Evolutionary conservation across 352 stramenopile genomes (phyloP), one percentile per base, ranked within the genome.

Genomic region (Chrysophaeum taylorii): DNA sequence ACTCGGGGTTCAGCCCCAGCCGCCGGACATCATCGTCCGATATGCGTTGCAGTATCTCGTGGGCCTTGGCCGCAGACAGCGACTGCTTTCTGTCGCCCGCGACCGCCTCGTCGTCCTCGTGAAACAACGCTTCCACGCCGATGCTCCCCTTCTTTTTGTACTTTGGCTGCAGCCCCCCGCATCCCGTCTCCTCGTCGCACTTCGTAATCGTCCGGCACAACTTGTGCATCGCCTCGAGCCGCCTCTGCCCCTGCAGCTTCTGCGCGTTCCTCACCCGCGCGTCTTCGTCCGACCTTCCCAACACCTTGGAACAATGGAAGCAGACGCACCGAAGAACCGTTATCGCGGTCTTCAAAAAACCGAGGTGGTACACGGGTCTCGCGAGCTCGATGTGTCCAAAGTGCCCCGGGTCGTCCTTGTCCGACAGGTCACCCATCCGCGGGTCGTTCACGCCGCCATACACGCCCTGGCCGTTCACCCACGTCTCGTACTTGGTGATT

Each of bases 321-420:
- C 95, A 99, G 35, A 99, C 92, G 77, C 81, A 89, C 16, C 82
- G 73, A 25, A 88, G 70, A 48, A 93, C 88, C 82, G 96, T 96
- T 25, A 96, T 78, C 38, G 94, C 90, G 39, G 95, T 84, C 75
- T 98, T 94, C 70, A 98, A 89, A 75, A 98, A 98, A 14, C 94
- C 94, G 74, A 97, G 83, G 80, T 98, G 94, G 79, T 96, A 99
- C 77, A 98, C 95, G 48, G 94, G 92, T 16, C 88, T 76, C 52
- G 93, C 92, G 2, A 78, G 41, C 18, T 98, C 92, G 76, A 99
- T 96, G 83, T 99, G 96, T 41, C 96, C 96, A 81, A 99, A 99
- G 79, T 99, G 96, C 62, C 96, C 95, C 1, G 94, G 95, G 75
- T 96, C 96, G 73, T 96, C 93, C 70, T 97, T 95, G 75, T 97